Conservation (phyloP, 2,329 filamentous ascomycete species). For the Aureobasidium sp. region DNA sequence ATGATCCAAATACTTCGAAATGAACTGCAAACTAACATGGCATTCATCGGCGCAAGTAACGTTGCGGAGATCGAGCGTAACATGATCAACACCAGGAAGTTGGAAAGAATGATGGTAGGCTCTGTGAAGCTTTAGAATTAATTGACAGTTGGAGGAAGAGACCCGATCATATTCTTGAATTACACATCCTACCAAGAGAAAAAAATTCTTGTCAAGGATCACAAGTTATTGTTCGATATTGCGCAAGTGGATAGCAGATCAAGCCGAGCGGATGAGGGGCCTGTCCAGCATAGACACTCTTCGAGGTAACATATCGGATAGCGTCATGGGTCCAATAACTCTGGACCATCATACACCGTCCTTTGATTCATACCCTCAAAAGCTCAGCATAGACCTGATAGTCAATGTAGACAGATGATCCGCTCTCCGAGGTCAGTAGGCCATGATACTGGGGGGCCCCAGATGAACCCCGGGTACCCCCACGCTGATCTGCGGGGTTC, state of each 20-base stretch:
- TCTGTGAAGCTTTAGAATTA: constrained; percentile 4
- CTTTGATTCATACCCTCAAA: too few species aligned
- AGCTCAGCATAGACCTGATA: too few species aligned
- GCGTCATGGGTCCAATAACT: too few species aligned
- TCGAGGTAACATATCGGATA: too few species aligned
- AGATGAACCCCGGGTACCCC: background rate
- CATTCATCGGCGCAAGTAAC: constrained; percentile 52
- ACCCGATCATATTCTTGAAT: too few species aligned
- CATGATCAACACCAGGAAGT: constrained; percentile 11
- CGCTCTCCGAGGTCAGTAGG: too few species aligned
- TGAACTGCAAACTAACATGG: constrained; percentile 57
- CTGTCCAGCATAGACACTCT: too few species aligned
- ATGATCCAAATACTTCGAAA: constrained; percentile 43
- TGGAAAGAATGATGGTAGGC: constrained; percentile 6
- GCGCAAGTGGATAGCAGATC: background rate
- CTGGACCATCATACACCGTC: too few species aligned
- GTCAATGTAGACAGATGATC: too few species aligned
- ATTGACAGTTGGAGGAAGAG: too few species aligned
- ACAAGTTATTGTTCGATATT: background rate
- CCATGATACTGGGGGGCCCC: background rate
- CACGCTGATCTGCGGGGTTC: constrained; percentile 6
- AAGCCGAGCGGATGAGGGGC: background rate
- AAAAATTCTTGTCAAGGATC: too few species aligned
- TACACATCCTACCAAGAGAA: too few species aligned
- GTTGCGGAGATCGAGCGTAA: constrained; percentile 26